Base-by-base conservation (phyloP, 257 asterid genomes). In the Nicotiana otophora region DNA sequence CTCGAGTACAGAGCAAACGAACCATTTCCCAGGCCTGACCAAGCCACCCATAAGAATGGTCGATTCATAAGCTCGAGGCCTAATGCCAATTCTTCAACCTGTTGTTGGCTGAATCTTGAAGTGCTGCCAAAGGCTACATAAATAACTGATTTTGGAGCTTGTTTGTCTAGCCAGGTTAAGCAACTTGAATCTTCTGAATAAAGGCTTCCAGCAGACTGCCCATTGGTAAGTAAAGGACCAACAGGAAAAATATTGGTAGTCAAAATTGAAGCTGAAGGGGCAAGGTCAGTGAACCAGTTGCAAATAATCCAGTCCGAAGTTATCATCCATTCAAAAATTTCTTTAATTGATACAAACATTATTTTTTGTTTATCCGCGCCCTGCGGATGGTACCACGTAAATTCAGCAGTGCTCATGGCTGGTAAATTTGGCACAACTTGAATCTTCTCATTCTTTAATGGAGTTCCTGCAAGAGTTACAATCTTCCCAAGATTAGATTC, bases 111-210 rank as follows among this genome's bases (percentile, higher is more conserved):
- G 83, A 90, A 83, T 64, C 87, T 83, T 7, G 90, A 64, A 19
- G 93, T 88, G 83, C 92, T 93, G 17, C 94, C 97, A 81, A 91
- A 93, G 1, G 94, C 93, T 20, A 87, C 92, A 69, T 91, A 90
- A 20, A 91, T 65, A 2, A 91, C 96, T 9, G 94, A 93, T 9
- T 30, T 36, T 7, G 84, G 77, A 9, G 91, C 78, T 30, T 90
- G 92, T 23, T 84, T 84, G 78, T 93, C 91, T 4, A 93, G 96
- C 94, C 96, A 93, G 63, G 10, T 30, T 70, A 91, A 69, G 88
- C 96, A 91, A 19, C 86, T 84, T 1, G 90, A 72, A 89, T 91
- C 96, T 64, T 88, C 92, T 0, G 88, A 68, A 46, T 23, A 85
- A 16, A 91, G 78, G 16, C 89, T 89, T 3, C 92, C 91, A 10